Evolutionary conservation across 2,329 filamentous ascomycete genomes (phyloP).

Genomic region (Cladosporium austrohemisphaericum): DNA sequence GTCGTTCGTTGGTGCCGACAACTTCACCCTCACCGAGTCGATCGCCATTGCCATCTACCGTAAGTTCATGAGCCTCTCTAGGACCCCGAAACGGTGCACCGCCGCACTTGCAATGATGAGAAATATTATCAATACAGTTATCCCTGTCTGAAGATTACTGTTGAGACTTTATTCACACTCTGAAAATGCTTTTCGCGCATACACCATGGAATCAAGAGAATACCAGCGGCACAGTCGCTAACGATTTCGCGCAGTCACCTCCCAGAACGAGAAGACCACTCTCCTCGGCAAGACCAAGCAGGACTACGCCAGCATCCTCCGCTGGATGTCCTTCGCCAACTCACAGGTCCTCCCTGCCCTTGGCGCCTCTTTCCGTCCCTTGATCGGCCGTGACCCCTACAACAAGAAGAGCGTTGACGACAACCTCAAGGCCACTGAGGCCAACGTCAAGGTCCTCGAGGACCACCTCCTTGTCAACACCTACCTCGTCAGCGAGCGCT

Average conservation of each 20-base stretch:
- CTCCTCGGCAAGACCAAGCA: slow-evolving; percentile 99
- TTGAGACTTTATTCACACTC: slow-evolving; percentile 85
- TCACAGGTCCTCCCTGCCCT: slow-evolving; percentile 71
- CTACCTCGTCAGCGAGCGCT: slow-evolving; percentile 94
- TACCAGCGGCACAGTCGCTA: slow-evolving; percentile 5
- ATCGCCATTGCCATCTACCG: slow-evolving; percentile 97
- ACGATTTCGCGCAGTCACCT: slow-evolving; percentile 66
- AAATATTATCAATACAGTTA: slow-evolving; percentile 70
- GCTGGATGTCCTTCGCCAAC: slow-evolving; percentile 98
- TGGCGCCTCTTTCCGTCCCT: slow-evolving; percentile 78
- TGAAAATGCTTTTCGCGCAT: slow-evolving; percentile 47
- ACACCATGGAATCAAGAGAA: neutral
- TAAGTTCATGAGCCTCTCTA: slow-evolving; percentile 55
- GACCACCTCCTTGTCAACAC: slow-evolving; percentile 88
- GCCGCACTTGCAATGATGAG: slow-evolving; percentile 62
- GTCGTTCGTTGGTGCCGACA: slow-evolving; percentile 87
- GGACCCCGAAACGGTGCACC: slow-evolving; percentile 9
- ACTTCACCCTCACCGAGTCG: slow-evolving; percentile 81
- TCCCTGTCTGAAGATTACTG: slow-evolving; percentile 96
- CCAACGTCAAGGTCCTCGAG: slow-evolving; percentile 71
- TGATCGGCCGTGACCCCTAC: slow-evolving; percentile 77
- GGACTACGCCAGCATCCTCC: slow-evolving; percentile 97
- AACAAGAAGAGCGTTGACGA: slow-evolving; percentile 98
- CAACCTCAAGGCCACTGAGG: slow-evolving; percentile 62
- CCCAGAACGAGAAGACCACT: slow-evolving; percentile 99